Percentiles rank a stretch among this genome's conserved stretches.
phyloP scores from a whole-genome alignment of 192 early-diverging fungal species.

The Coemansia sp. region DNA sequence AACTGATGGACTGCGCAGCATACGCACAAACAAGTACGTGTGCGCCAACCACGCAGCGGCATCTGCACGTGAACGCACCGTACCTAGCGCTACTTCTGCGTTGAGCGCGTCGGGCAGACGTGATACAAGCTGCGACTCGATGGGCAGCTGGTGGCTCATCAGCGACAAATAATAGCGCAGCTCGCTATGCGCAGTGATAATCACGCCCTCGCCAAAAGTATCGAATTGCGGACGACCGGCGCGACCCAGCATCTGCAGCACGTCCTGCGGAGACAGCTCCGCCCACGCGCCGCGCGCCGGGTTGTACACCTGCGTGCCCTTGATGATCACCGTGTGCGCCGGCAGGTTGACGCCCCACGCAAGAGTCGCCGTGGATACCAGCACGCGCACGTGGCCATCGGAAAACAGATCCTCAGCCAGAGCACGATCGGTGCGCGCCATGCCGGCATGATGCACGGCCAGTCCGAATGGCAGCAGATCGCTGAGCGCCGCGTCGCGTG shows the following conservation, averaged over 20 bases:
- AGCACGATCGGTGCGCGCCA: constrained; percentile 85
- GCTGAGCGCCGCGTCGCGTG: constrained; percentile 81
- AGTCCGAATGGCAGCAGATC: constrained; percentile 84
- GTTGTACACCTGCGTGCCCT: constrained; percentile 96
- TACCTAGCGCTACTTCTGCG: constrained; percentile 89
- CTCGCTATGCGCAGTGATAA: constrained; percentile 93
- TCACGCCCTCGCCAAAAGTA: constrained; percentile 83
- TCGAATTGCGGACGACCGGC: constrained; percentile 97
- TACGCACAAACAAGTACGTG: constrained; percentile 98
- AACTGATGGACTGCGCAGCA: constrained; percentile 86
- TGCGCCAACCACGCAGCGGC: constrained; percentile 93
- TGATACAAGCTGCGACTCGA: constrained; percentile 77
- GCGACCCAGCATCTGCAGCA: constrained; percentile 99
- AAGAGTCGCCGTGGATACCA: constrained; percentile 96
- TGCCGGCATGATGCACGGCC: constrained; percentile 96
- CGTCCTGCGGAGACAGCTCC: constrained; percentile 95
- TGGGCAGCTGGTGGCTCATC: constrained; percentile 92
- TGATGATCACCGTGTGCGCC: constrained; percentile 97
- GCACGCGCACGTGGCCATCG: constrained; percentile 75
- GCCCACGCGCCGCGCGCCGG: constrained; percentile 90
- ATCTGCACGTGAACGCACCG: constrained; percentile 88
- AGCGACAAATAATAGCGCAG: constrained; percentile 99
- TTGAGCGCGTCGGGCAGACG: constrained; percentile 86
- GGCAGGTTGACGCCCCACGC: constrained; percentile 99
- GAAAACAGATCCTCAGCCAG: constrained; percentile 90